Base-by-base conservation (phyloP, 169 alveolate genomes). In the Cryptosporidium ryanae region DNA sequence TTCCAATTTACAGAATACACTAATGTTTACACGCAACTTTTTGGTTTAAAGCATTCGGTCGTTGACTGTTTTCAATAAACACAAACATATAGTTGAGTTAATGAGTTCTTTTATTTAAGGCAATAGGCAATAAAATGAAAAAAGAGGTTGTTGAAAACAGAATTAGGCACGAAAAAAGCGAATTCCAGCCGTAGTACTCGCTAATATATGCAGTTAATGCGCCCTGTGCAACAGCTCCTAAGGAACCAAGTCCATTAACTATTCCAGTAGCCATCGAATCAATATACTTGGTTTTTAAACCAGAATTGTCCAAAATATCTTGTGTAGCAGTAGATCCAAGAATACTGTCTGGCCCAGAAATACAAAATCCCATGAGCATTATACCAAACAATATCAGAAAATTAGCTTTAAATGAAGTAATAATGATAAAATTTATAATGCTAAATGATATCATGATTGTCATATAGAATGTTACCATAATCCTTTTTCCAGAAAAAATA, bases 171-270 rank as follows among this genome's bases (percentile, higher is more conserved):
- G 81, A 81, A 59, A 90, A 90, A n/a, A 90, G 83, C 21, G 84
- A 81, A 61, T 71, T 82, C 93, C 93, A 90, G 23, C 93, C 93
- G 59, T 52, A 84, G 32, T 38, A 50, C 68, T 90, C 93, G 17
- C 90, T 70, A 21, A 90, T 76, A 31, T 68, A 76, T 18, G 93
- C 93, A 4, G 93, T 90, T 15, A 89, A 70, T 13, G 84, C 46
- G n/a, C 93, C 91, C 65, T 90, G 93, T 18, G 71, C 64, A 29
- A 90, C 90, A 27, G 93, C 93, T 6, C 93, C 93, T 21, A 81
- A 52, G 18, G 93, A 82, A 23, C 93, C 93, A 65, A 90, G 48
- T 32, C 90, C 93, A 64, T 90, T 90, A 29, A 90, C 90, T 29
- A 90, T 44, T 4, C 91, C 90, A 18, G 93, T 81, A 31, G 90